phyloP scores from a whole-genome alignment of 2,329 filamentous ascomycete genomes.

The Fusarium staphyleae region DNA sequence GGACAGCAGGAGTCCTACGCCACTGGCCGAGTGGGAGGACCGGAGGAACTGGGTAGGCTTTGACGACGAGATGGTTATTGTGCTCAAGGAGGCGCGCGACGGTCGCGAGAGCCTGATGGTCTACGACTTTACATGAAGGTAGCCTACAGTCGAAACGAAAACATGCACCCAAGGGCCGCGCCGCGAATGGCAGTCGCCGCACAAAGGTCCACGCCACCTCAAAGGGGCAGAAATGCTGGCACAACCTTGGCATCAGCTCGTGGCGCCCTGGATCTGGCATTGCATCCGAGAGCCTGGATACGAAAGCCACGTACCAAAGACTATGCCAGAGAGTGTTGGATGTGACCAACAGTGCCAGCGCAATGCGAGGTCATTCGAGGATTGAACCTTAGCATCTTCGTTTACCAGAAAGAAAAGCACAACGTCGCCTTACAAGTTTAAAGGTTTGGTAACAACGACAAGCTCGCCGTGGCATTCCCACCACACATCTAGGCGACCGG shows the following conservation, averaged over 20 bases:
- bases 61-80: constrained; percentile 90
- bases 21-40: constrained; percentile 51
- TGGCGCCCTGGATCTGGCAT: constrained; percentile 13
- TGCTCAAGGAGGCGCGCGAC: constrained; percentile 73
- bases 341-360: not conserved
- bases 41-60: constrained; percentile 78
- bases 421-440: not conserved
- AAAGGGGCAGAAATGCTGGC: constrained; percentile 12
- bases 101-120: constrained; percentile 79
- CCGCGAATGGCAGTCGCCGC: constrained; percentile 23
- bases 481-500: constrained; percentile 10
- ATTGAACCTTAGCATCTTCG: not conserved
- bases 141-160: constrained; percentile 1
- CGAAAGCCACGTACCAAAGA: constrained; percentile 9
- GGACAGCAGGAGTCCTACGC: constrained; percentile 12
- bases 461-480: constrained; percentile 27
- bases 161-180: not conserved
- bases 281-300: constrained; percentile 14
- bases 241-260: constrained; percentile 12
- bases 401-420: not conserved
- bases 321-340: not conserved
- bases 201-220: constrained; percentile 15
- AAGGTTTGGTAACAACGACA: constrained; percentile 6
- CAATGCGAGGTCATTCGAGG: not conserved
- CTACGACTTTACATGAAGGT: constrained; percentile 79